Evolutionary conservation across 352 stramenopile species (phyloP).

Genomic region (Phytopythium sindhum): DNA sequence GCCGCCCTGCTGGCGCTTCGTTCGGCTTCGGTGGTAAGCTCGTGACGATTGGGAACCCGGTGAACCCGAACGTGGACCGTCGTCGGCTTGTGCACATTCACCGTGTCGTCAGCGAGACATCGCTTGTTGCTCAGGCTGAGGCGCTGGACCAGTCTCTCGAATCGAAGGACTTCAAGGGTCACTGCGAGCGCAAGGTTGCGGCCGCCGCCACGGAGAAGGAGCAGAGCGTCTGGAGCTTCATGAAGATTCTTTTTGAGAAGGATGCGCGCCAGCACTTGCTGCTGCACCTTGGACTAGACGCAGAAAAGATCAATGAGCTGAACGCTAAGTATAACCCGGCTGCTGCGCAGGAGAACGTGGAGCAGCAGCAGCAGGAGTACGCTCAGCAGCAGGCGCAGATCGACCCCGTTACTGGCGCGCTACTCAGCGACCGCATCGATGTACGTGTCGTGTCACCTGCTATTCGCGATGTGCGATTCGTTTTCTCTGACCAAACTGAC

Average conservation of each 20-base stretch:
- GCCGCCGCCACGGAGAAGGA: slow-evolving; percentile 57
- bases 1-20: slow-evolving; percentile 85
- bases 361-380: slow-evolving; percentile 11
- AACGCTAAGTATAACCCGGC: slow-evolving; percentile 78
- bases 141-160: slow-evolving; percentile 89
- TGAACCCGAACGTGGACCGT: slow-evolving; percentile 47
- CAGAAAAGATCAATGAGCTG: slow-evolving; percentile 87
- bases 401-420: slow-evolving; percentile 39
- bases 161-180: slow-evolving; percentile 89
- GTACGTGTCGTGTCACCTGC: slow-evolving; percentile 26
- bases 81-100: slow-evolving; percentile 80
- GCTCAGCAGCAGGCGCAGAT: slow-evolving; percentile 22
- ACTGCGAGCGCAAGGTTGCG: slow-evolving; percentile 90
- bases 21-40: slow-evolving; percentile 97
- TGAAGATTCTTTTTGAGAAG: slow-evolving; percentile 94
- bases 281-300: slow-evolving; percentile 93
- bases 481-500: not conserved
- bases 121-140: slow-evolving; percentile 85
- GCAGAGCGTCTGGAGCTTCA: slow-evolving; percentile 87
- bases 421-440: slow-evolving; percentile 73
- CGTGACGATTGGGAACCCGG: slow-evolving; percentile 82
- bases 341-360: slow-evolving; percentile 12
- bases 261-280: slow-evolving; percentile 94
- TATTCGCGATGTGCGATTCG: not conserved
- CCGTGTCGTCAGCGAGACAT: slow-evolving; percentile 70